A percentile compares a stretch with the other conserved stretches of the same genome.
phyloP scores from a whole-genome alignment of 805 yeast genomes.

The Trichomonascus vanleenenianus region DNA sequence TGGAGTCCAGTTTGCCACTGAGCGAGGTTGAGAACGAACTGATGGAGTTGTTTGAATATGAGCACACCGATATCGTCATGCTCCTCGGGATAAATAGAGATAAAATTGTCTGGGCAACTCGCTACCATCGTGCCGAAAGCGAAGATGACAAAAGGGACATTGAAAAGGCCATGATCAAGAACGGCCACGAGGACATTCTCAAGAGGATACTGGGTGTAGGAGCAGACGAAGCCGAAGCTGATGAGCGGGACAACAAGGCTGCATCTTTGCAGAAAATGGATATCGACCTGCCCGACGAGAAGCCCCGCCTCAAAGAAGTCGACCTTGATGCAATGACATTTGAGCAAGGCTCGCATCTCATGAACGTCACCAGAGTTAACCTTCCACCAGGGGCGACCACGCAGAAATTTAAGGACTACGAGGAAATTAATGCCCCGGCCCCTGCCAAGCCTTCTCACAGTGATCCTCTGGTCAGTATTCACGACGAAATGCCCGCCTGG shows the following conservation, averaged over 20 bases:
- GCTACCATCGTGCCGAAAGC: conserved; percentile 32
- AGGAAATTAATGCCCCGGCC: conserved; percentile 88
- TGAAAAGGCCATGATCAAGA: conserved; percentile 36
- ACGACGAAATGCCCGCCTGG: conserved; percentile 69
- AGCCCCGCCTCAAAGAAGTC: conserved; percentile 38
- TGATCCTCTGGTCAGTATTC: conserved; percentile 10
- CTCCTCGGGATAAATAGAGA: conserved; percentile 43
- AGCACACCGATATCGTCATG: conserved; percentile 43
- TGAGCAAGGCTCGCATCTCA: conserved; percentile 64
- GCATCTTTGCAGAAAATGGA: conserved; percentile 12
- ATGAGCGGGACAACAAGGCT: conserved; percentile 6
- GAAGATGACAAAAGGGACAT: conserved; percentile 19
- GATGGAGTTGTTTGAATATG: conserved; percentile 43
- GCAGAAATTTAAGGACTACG: conserved; percentile 64
- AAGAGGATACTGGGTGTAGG: conserved; percentile 28
- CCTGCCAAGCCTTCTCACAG: conserved; percentile 43
- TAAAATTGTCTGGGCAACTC: conserved; percentile 47
- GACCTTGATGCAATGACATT: conserved; percentile 57
- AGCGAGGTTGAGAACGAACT: conserved; percentile 49
- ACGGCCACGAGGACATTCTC: conserved; percentile 23
- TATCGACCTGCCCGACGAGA: conserved; percentile 26
- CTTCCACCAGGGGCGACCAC: conserved; percentile 83
- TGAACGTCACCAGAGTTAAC: conserved; percentile 57
- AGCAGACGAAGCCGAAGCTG: conserved; percentile 35
- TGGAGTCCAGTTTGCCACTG: conserved; percentile 34